Evolutionary conservation across 1,284 basidiomycete genomes (phyloP).

Genomic region (Leccinum subrobustum): DNA sequence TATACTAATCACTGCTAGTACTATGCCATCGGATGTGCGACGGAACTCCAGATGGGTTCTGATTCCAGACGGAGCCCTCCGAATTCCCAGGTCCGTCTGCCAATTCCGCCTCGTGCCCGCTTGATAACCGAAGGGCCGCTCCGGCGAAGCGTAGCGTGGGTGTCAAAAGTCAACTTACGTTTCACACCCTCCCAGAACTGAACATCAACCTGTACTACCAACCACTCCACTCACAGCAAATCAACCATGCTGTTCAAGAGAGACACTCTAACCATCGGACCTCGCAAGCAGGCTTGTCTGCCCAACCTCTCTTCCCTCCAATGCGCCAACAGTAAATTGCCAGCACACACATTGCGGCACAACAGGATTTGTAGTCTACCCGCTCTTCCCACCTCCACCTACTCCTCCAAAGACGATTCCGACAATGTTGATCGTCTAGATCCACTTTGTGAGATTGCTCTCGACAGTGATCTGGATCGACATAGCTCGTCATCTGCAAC

Average conservation of each 20-base stretch:
- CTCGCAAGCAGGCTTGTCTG: constrained; percentile 3
- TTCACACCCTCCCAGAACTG: constrained; percentile 14
- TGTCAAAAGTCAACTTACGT: constrained; percentile 30
- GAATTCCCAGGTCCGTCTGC: constrained; percentile 13
- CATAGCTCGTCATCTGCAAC: constrained; percentile 24
- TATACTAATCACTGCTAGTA: not conserved
- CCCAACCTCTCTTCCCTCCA: constrained; percentile 3
- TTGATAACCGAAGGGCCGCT: constrained; percentile 23
- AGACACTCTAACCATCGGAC: constrained; percentile 9
- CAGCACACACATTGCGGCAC: constrained; percentile 7
- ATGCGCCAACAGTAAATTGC: constrained; percentile 4
- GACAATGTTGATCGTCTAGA: constrained; percentile 7
- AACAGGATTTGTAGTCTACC: constrained; percentile 18
- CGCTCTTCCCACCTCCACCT: constrained; percentile 4
- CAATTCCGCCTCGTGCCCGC: constrained; percentile 14
- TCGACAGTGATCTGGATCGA: constrained; percentile 21
- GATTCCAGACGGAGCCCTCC: not conserved
- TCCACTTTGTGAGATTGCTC: constrained; percentile 11
- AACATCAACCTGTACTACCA: constrained; percentile 23
- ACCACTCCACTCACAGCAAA: constrained; percentile 3
- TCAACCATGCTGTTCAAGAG: constrained; percentile 20
- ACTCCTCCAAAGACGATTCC: constrained; percentile 1
- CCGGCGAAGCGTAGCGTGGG: not conserved
- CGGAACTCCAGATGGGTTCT: not conserved
- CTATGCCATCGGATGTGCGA: not conserved